Conservation (phyloP, 2,329 filamentous ascomycete genomes). For the Raffaelea albimanens region DNA sequence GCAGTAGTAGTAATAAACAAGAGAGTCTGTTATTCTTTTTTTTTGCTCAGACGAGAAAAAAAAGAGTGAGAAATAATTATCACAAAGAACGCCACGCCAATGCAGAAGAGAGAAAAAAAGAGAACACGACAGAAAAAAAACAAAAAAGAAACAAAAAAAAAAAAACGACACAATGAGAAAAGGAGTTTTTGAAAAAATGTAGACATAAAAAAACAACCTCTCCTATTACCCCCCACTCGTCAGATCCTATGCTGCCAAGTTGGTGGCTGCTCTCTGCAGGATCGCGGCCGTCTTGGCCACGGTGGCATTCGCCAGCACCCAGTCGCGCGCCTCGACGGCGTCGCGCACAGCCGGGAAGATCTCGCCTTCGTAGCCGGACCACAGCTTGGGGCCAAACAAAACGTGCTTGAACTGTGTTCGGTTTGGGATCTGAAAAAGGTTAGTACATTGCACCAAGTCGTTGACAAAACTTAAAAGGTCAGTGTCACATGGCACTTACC, state of each 20-base stretch:
- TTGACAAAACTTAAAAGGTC: background rate
- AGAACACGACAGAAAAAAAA: background rate
- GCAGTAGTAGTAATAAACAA: no score
- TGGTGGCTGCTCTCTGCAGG: slow-evolving; percentile 48
- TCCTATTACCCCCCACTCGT: background rate
- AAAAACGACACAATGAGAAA: background rate
- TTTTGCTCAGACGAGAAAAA: background rate
- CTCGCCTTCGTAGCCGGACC: slow-evolving; percentile 58
- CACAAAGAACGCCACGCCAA: slow-evolving; percentile 11
- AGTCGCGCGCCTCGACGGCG: slow-evolving; percentile 62
- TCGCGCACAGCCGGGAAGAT: slow-evolving; percentile 82
- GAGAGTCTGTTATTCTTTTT: no score
- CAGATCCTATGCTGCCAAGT: slow-evolving; percentile 8
- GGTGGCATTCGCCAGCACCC: slow-evolving; percentile 56
- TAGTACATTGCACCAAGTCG: slow-evolving; percentile 33
- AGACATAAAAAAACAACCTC: background rate
- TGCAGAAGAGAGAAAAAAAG: slow-evolving; percentile 5
- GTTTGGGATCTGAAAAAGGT: slow-evolving; percentile 57
- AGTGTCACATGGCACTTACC: no score
- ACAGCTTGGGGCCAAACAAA: slow-evolving; percentile 73
- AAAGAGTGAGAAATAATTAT: background rate
- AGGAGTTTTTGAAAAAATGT: background rate
- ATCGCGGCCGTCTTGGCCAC: slow-evolving; percentile 64
- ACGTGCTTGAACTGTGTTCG: slow-evolving; percentile 92
- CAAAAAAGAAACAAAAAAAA: background rate